Percentiles rank a stretch among this genome's conserved stretches.
These are phyloP conservation scores for Talaromyces sp. DNA, from an alignment of 2,329 filamentous ascomycete species.

Conservation along the genomic window DNA sequence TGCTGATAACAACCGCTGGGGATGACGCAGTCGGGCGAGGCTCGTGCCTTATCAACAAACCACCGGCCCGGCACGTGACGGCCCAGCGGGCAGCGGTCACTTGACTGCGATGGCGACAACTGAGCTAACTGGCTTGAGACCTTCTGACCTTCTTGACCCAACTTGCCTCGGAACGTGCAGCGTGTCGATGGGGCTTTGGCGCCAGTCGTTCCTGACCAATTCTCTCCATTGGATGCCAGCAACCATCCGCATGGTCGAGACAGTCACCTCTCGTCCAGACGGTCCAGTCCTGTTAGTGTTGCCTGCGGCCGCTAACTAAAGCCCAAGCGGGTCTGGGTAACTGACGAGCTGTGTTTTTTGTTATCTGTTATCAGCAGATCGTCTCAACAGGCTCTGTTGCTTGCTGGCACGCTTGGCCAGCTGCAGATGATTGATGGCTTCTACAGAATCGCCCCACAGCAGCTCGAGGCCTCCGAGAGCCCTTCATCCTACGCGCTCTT, in stretches of 20 bases:
- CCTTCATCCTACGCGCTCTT: conserved; percentile 24
- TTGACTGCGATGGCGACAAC: neutral
- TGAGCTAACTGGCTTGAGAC: too few relatives aligned
- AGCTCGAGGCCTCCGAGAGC: conserved; percentile 18
- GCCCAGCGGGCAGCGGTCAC: neutral
- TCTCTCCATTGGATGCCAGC: neutral
- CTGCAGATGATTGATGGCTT: conserved; percentile 19
- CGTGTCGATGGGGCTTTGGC: neutral
- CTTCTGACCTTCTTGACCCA: neutral
- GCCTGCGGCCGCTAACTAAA: neutral
- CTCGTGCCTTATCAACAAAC: conserved; percentile 3
- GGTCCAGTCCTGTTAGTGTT: neutral
- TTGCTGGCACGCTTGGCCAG: neutral
- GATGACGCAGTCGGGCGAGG: conserved; percentile 9
- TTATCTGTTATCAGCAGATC: neutral
- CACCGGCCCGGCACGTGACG: neutral
- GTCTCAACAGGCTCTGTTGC: neutral
- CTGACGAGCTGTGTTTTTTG: neutral
- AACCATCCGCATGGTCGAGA: neutral
- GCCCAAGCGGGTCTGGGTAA: neutral
- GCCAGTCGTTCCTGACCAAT: neutral
- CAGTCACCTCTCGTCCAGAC: neutral
- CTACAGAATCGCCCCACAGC: conserved; percentile 18
- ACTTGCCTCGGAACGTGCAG: neutral
- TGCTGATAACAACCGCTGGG: neutral